Percentiles rank a stretch among this genome's conserved stretches.
These are phyloP conservation scores for Mucor circinelloides DNA, from an alignment of 371 early-diverging fungal genomes.

Conservation along the genomic window DNA sequence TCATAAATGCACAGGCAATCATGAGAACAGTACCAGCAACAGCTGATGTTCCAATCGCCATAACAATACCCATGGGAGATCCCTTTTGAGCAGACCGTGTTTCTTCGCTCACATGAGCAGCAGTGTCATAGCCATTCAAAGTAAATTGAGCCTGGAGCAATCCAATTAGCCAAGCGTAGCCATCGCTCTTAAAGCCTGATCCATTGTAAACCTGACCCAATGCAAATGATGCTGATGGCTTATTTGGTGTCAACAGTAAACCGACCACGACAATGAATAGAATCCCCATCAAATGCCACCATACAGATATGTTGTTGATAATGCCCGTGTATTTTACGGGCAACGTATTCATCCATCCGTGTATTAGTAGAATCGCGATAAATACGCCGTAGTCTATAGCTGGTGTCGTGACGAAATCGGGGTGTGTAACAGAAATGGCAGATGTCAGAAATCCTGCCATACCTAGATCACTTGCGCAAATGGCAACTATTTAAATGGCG, in stretches of 20 bases:
- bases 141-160: slow-evolving; percentile 51
- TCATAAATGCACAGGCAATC: slow-evolving; percentile 57
- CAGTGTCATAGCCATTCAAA: slow-evolving; percentile 65
- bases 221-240: slow-evolving; percentile 48
- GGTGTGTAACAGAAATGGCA: slow-evolving; percentile 47
- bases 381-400: slow-evolving; percentile 44
- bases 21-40: slow-evolving; percentile 60
- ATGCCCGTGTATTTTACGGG: slow-evolving; percentile 45
- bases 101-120: slow-evolving; percentile 74
- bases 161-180: slow-evolving; percentile 40
- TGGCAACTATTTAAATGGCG: slow-evolving; percentile 39
- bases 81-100: slow-evolving; percentile 56
- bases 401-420: slow-evolving; percentile 33
- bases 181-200: slow-evolving; percentile 29
- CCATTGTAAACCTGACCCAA: slow-evolving; percentile 39
- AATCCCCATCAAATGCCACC: slow-evolving; percentile 46
- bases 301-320: slow-evolving; percentile 48
- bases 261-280: slow-evolving; percentile 38
- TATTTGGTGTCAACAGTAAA: slow-evolving; percentile 39
- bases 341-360: slow-evolving; percentile 50
- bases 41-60: slow-evolving; percentile 45
- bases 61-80: slow-evolving; percentile 59
- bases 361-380: slow-evolving; percentile 42
- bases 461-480: slow-evolving; percentile 57
- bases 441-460: slow-evolving; percentile 57